A percentile compares a stretch with the other conserved stretches of the same genome.
These are phyloP conservation scores for Paramyrothecium sp. DNA, from an alignment of 2,329 filamentous ascomycete genomes.

Conservation along the genomic window DNA sequence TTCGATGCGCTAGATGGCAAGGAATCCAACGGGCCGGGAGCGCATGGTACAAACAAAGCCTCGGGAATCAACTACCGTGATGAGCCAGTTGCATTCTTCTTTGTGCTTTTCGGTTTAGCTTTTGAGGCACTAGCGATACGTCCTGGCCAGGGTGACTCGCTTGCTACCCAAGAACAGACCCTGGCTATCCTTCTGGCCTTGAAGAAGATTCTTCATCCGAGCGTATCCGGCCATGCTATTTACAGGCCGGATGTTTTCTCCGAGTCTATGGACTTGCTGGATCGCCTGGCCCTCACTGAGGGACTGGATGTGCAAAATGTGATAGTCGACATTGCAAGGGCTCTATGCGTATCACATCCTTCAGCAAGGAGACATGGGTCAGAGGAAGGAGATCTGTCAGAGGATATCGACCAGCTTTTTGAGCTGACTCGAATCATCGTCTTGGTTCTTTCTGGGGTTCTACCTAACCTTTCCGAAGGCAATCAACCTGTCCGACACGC, in stretches of 20 bases:
- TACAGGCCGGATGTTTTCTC: constrained; percentile 95
- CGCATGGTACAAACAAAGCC: constrained; percentile 56
- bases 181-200: constrained; percentile 86
- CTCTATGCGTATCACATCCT: constrained; percentile 86
- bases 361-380: constrained; percentile 62
- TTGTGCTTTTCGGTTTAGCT: constrained; percentile 92
- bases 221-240: constrained; percentile 93
- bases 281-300: constrained; percentile 89
- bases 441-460: constrained; percentile 79
- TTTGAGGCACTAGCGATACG: constrained; percentile 93
- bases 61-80: constrained; percentile 96
- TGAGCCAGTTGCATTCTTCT: constrained; percentile 98
- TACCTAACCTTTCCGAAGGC: constrained; percentile 76
- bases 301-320: constrained; percentile 84
- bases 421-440: constrained; percentile 96
- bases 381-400: constrained; percentile 78
- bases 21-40: constrained; percentile 46
- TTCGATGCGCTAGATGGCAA: constrained; percentile 96
- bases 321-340: constrained; percentile 91
- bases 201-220: constrained; percentile 91
- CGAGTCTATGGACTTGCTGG: constrained; percentile 94
- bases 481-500: constrained; percentile 68
- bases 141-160: constrained; percentile 46
- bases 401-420: constrained; percentile 97
- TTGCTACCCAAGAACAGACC: constrained; percentile 74